A percentile compares a stretch with the other conserved stretches of the same genome.
Evolutionary conservation across 352 stramenopile species (phyloP).

Genomic region (Pythium dissotocum): DNA sequence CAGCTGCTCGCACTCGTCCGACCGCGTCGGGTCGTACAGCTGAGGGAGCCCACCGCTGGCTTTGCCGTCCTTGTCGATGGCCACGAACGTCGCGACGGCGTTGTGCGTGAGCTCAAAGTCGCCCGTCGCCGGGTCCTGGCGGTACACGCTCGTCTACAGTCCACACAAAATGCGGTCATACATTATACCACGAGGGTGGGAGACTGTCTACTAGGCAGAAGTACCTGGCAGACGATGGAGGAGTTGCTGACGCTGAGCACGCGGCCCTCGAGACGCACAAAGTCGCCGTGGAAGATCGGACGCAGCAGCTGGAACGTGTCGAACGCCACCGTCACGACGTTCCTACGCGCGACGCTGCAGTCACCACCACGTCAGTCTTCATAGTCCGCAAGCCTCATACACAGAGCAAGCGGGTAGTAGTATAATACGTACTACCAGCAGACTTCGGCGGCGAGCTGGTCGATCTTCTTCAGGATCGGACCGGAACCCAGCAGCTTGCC

Average conservation of each 20-base stretch:
- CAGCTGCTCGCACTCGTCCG: constrained; percentile 33
- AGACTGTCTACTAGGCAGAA: too few species aligned
- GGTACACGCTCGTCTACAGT: constrained; percentile 39
- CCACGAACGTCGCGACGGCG: constrained; percentile 43
- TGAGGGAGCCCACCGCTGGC: constrained; percentile 25
- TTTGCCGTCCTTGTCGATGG: constrained; percentile 30
- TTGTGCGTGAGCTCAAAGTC: constrained; percentile 51
- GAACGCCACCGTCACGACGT: constrained; percentile 46
- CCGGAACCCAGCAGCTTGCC: constrained; percentile 52
- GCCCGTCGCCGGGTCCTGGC: constrained; percentile 35
- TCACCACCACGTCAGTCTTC: neutral
- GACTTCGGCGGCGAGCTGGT: constrained; percentile 42
- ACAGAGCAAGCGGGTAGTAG: too few species aligned
- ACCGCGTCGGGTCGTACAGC: constrained; percentile 27
- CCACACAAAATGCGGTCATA: neutral
- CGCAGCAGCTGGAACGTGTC: constrained; percentile 43
- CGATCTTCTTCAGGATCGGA: constrained; percentile 52
- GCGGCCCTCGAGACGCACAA: constrained; percentile 42
- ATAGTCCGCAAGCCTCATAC: neutral
- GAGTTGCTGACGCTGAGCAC: constrained; percentile 40
- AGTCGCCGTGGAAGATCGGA: constrained; percentile 44
- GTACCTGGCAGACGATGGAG: constrained; percentile 43
- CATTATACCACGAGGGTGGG: too few species aligned
- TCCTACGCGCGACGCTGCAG: constrained; percentile 31
- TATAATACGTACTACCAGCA: constrained; percentile 32